Conservation (phyloP, 2,329 filamentous ascomycete species). For the Ceratocystis huliohia region DNA sequence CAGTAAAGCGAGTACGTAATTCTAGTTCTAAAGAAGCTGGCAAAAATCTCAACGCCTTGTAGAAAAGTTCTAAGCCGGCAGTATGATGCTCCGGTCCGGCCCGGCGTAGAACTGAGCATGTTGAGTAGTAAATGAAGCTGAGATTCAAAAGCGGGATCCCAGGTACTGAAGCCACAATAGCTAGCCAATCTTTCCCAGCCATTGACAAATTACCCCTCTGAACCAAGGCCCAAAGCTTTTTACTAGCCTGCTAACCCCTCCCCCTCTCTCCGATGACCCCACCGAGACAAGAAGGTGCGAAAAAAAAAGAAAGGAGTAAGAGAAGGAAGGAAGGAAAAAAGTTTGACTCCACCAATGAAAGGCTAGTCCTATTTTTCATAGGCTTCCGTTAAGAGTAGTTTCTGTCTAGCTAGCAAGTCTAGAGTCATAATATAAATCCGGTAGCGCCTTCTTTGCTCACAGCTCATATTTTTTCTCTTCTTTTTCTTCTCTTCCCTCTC, state of each 20-base stretch:
- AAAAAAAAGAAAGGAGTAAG: conserved; percentile 8
- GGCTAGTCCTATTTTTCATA: neutral
- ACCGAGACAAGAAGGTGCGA: conserved; percentile 9
- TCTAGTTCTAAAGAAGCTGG: neutral
- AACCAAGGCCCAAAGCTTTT: neutral
- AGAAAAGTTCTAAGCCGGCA: too few relatives aligned
- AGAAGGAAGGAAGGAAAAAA: conserved; percentile 13
- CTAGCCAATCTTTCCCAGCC: neutral
- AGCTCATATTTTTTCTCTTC: conserved; percentile 1
- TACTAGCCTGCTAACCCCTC: neutral
- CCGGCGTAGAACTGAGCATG: conserved; percentile 2
- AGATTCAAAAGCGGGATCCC: neutral
- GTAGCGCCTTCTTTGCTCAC: conserved; percentile 11
- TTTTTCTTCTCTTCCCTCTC: neutral
- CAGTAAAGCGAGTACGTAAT: neutral
- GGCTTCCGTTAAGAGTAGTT: conserved; percentile 8
- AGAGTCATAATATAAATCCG: conserved; percentile 9
- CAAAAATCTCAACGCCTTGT: too few relatives aligned
- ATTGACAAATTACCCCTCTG: neutral
- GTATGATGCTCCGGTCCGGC: neutral
- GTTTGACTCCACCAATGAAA: conserved; percentile 16
- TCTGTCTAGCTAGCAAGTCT: neutral
- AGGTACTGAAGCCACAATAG: neutral
- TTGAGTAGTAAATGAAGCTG: neutral
- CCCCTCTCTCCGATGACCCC: conserved; percentile 19